Conservation (phyloP, 305 asterid species). For the Rubia occidens region DNA sequence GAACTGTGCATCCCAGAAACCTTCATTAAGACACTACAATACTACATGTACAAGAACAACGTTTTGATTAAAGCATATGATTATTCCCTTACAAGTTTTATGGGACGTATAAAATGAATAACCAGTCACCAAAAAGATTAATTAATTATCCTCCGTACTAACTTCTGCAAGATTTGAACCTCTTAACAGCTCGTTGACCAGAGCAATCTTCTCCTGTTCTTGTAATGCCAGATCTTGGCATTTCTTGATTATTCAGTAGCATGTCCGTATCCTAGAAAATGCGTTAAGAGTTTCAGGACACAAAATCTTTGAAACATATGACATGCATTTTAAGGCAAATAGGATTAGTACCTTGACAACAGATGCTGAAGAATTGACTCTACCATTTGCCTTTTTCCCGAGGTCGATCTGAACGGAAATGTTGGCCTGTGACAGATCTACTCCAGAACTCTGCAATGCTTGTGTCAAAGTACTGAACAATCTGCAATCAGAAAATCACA, state of each 20-base stretch:
- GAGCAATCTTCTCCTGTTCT: slow-evolving; percentile 38
- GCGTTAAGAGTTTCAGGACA: slow-evolving; percentile 1
- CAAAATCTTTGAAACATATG: background rate
- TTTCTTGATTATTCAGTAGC: slow-evolving; percentile 24
- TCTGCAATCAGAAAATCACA: slow-evolving; percentile 33
- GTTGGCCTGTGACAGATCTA: slow-evolving; percentile 73
- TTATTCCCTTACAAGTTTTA: slow-evolving; percentile 9
- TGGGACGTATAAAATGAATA: slow-evolving; percentile 4
- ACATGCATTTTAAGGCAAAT: background rate
- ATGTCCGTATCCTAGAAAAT: slow-evolving; percentile 35
- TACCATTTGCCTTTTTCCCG: slow-evolving; percentile 51
- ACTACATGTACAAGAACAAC: slow-evolving; percentile 25
- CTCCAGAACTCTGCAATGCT: slow-evolving; percentile 83
- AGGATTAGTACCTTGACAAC: slow-evolving; percentile 42
- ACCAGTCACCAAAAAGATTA: background rate
- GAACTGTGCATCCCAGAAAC: slow-evolving; percentile 16
- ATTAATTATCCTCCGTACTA: slow-evolving; percentile 23
- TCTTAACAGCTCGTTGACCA: slow-evolving; percentile 50
- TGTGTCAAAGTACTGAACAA: slow-evolving; percentile 64
- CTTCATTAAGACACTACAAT: slow-evolving; percentile 1
- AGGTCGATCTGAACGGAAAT: slow-evolving; percentile 86
- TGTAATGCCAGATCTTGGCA: slow-evolving; percentile 32
- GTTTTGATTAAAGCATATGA: background rate
- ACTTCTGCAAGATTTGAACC: slow-evolving; percentile 29
- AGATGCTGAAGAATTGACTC: slow-evolving; percentile 45